Evolutionary conservation across 2,329 filamentous ascomycete genomes (phyloP).

Genomic region (Alternaria ethzedia): DNA sequence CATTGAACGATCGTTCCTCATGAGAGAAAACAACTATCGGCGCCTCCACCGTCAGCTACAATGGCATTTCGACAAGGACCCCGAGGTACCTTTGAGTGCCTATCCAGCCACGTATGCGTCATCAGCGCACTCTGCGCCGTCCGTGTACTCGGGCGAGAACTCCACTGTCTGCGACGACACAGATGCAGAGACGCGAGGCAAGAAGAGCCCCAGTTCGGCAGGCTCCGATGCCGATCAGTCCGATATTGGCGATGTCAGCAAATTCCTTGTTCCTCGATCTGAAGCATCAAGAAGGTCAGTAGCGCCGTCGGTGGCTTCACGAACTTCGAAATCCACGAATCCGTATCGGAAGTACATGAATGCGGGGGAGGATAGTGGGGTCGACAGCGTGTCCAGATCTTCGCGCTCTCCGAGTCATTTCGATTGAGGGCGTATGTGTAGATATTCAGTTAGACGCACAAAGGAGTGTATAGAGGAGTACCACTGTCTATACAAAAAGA

Average conservation of each 20-base stretch:
- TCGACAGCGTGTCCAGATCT: neutral
- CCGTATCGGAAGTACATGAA: constrained; percentile 1
- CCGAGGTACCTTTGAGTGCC: neutral
- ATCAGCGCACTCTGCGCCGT: neutral
- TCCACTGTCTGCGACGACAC: neutral
- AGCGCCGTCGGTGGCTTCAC: neutral
- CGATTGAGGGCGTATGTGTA: neutral
- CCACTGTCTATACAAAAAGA: too few species aligned
- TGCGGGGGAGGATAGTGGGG: neutral
- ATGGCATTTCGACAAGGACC: neutral
- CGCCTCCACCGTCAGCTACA: neutral
- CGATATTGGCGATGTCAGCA: neutral
- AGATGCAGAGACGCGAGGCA: neutral
- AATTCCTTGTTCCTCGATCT: neutral
- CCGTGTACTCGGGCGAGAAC: neutral
- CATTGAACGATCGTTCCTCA: neutral
- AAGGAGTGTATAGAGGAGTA: neutral
- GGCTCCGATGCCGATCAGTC: neutral
- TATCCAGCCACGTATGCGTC: neutral
- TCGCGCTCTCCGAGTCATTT: neutral
- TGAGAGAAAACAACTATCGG: neutral
- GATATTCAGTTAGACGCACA: neutral
- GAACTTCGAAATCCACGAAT: constrained; percentile 2
- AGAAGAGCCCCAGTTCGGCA: neutral
- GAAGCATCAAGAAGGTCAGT: neutral